A percentile compares a stretch with the other conserved stretches of the same genome.
Evolutionary conservation across 1,139 yeast species (phyloP).

Genomic region (Scheffersomyces parashehatae): DNA sequence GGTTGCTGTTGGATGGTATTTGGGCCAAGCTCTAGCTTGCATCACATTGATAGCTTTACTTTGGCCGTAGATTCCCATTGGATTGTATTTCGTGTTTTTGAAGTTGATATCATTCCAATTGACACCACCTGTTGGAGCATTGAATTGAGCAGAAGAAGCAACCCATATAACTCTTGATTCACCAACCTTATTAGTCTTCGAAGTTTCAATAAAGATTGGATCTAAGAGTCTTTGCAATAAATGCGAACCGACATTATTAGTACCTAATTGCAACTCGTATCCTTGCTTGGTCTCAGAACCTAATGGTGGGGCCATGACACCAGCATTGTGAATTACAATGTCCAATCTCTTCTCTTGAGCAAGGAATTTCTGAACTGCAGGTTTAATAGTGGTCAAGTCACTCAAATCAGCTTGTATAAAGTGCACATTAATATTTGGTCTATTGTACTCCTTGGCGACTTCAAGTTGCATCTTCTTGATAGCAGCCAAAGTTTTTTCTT

Average conservation of each 20-base stretch:
- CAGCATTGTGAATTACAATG: conserved; percentile 50
- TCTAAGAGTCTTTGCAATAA: conserved; percentile 46
- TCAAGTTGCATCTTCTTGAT: conserved; percentile 12
- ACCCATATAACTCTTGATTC: conserved; percentile 45
- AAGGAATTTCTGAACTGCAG: conserved; percentile 36
- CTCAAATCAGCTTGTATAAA: conserved; percentile 37
- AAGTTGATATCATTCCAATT: conserved; percentile 37
- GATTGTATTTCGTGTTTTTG: conserved; percentile 6
- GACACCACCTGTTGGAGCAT: conserved; percentile 41
- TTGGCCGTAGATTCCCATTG: conserved; percentile 38
- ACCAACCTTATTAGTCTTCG: conserved; percentile 11
- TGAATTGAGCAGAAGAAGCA: conserved; percentile 39
- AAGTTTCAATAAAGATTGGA: conserved; percentile 38
- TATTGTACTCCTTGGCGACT: conserved; percentile 9
- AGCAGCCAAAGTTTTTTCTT: conserved; percentile 16
- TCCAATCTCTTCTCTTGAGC: conserved; percentile 29
- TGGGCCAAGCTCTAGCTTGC: conserved; percentile 45
- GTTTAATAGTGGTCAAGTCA: conserved; percentile 45
- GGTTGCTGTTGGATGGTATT: conserved; percentile 26
- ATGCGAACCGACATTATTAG: conserved; percentile 52
- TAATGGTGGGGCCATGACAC: conserved; percentile 45
- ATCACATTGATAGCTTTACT: conserved; percentile 47
- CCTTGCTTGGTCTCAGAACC: conserved; percentile 35
- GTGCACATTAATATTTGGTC: conserved; percentile 3
- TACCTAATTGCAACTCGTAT: conserved; percentile 47